Evolutionary conservation across 805 yeast genomes (phyloP).

Genomic region (Nakazawaea ernobii): DNA sequence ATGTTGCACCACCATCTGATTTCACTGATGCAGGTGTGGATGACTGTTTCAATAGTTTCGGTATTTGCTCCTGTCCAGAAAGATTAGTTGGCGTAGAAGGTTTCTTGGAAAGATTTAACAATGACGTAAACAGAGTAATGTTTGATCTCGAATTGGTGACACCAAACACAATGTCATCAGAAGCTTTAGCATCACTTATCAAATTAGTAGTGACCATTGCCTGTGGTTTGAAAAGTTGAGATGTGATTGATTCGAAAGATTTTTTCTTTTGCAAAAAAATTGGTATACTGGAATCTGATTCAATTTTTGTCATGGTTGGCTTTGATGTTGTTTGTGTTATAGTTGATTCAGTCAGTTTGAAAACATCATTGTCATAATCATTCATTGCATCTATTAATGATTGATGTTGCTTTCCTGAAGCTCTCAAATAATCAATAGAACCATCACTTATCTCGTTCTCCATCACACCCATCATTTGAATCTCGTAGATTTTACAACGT

Average conservation of each 20-base stretch:
- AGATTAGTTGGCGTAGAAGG: slow-evolving; percentile 1
- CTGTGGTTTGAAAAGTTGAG: slow-evolving; percentile 1
- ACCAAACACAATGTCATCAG: slow-evolving; percentile 24
- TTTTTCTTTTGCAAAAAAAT: not conserved
- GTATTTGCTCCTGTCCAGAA: not conserved
- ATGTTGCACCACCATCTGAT: not conserved
- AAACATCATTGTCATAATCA: slow-evolving; percentile 57
- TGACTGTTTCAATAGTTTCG: not conserved
- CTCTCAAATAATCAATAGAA: slow-evolving; percentile 53
- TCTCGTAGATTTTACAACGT: slow-evolving; percentile 85
- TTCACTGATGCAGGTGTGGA: not conserved
- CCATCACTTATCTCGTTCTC: slow-evolving; percentile 78
- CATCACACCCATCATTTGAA: slow-evolving; percentile 98
- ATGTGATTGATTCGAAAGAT: not conserved
- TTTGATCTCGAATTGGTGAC: slow-evolving; percentile 29
- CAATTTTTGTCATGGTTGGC: not conserved
- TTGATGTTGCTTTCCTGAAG: slow-evolving; percentile 20
- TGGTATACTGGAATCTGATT: not conserved
- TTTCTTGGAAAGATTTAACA: slow-evolving; percentile 26
- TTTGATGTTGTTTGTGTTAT: not conserved
- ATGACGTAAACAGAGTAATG: slow-evolving; percentile 33
- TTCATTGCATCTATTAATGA: slow-evolving; percentile 59
- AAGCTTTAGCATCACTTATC: slow-evolving; percentile 23
- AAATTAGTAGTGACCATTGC: slow-evolving; percentile 12
- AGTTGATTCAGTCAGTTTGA: slow-evolving; percentile 18